Percentiles rank a stretch among this genome's conserved stretches.
These are phyloP conservation scores for Entelexis paramagnoliae DNA, from an alignment of 1,139 yeast species.

Conservation along the genomic window DNA sequence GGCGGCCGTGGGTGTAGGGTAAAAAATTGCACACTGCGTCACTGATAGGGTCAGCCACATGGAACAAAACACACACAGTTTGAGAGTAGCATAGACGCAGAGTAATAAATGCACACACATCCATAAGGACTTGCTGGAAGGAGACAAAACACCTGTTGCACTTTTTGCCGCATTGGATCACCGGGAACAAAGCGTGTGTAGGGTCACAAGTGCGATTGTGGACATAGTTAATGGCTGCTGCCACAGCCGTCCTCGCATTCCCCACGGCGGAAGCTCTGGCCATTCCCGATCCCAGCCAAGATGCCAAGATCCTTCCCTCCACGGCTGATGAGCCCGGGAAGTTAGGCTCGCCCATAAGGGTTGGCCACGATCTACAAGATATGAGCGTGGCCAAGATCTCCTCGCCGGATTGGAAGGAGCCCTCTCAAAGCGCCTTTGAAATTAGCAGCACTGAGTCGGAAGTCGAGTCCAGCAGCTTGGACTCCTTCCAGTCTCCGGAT, in stretches of 20 bases:
- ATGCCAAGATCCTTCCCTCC: background rate
- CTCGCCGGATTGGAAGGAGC: background rate
- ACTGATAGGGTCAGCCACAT: constrained; percentile 10
- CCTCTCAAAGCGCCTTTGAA: background rate
- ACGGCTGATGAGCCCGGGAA: background rate
- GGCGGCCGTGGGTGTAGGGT: constrained; percentile 3
- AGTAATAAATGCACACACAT: constrained; percentile 2
- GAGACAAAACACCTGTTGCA: background rate
- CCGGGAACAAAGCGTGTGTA: background rate
- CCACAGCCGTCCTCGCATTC: background rate
- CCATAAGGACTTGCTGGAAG: background rate
- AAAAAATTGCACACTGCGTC: background rate
- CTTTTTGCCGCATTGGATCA: background rate
- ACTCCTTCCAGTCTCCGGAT: constrained; percentile 21
- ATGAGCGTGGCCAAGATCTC: background rate
- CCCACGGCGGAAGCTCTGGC: background rate
- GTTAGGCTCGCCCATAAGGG: background rate
- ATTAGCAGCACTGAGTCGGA: background rate
- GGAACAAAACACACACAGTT: constrained; percentile 1
- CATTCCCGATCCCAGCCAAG: background rate
- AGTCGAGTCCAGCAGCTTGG: constrained; percentile 12
- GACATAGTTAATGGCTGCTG: constrained; percentile 1
- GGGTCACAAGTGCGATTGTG: background rate
- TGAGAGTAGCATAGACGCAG: background rate
- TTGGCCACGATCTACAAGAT: background rate